Evolutionary conservation across 805 yeast species (phyloP).

Genomic region (Yarrowia sp.): DNA sequence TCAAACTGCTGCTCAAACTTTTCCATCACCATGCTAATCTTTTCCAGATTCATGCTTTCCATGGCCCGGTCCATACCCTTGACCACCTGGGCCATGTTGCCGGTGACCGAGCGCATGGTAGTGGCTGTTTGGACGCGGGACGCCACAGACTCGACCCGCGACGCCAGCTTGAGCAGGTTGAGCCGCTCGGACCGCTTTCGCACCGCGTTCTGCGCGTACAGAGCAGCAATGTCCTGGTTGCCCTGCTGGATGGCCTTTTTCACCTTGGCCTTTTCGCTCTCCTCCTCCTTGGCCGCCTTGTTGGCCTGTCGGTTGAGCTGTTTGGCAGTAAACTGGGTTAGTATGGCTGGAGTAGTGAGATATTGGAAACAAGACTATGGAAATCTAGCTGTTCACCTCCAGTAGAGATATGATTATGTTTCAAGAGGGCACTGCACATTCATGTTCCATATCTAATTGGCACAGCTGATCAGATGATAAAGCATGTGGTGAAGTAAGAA

Average conservation of each 20-base stretch:
- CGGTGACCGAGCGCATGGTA: constrained; percentile 92
- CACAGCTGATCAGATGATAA: too few species aligned
- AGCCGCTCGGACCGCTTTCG: constrained; percentile 84
- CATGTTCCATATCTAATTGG: too few species aligned
- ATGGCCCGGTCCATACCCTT: constrained; percentile 95
- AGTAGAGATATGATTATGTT: too few species aligned
- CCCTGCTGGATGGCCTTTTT: constrained; percentile 86
- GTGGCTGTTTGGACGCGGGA: constrained; percentile 96
- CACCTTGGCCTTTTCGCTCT: constrained; percentile 77
- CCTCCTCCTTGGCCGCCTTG: constrained; percentile 87
- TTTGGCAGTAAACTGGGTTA: constrained; percentile 75
- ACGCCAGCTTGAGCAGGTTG: constrained; percentile 74
- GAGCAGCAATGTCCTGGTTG: constrained; percentile 84
- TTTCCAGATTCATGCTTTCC: constrained; percentile 92
- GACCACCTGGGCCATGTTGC: constrained; percentile 89
- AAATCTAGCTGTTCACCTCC: too few species aligned
- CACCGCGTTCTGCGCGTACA: constrained; percentile 94
- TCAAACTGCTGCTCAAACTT: constrained; percentile 95
- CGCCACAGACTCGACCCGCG: constrained; percentile 93
- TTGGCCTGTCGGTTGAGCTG: constrained; percentile 86
- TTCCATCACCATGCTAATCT: constrained; percentile 92
- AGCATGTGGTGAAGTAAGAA: too few species aligned
- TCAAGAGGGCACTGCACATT: too few species aligned
- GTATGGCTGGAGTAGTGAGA: background rate
- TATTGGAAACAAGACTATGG: too few species aligned